Evolutionary conservation across 768 basidiomycete genomes (phyloP).

Genomic region (Agrocybe praecox): DNA sequence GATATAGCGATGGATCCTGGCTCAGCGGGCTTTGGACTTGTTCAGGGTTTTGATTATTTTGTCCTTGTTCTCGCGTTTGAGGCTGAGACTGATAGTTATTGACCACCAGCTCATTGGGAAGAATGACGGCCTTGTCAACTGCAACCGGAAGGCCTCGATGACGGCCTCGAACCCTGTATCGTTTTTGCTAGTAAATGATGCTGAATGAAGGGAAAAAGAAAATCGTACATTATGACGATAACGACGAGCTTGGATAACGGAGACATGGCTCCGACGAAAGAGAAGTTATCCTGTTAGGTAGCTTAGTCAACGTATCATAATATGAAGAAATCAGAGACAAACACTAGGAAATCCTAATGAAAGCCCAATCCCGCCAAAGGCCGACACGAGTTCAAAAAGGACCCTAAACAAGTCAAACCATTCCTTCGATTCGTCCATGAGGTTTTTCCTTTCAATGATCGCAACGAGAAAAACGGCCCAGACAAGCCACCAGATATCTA

Average conservation of each 20-base stretch:
- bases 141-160: slow-evolving; percentile 74
- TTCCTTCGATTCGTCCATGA: slow-evolving; percentile 55
- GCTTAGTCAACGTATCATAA: not conserved
- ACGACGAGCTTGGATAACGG: slow-evolving; percentile 74
- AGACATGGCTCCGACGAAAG: slow-evolving; percentile 62
- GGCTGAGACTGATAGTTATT: not conserved
- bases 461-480: slow-evolving; percentile 73
- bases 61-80: not conserved
- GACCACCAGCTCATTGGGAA: slow-evolving; percentile 37
- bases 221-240: slow-evolving; percentile 64
- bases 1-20: not conserved
- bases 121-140: slow-evolving; percentile 57
- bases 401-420: slow-evolving; percentile 66
- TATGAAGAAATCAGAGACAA: slow-evolving; percentile 4
- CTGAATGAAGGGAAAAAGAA: not conserved
- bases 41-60: not conserved
- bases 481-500: slow-evolving; percentile 83
- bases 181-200: not conserved
- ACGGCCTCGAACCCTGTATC: slow-evolving; percentile 60
- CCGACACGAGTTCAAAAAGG: slow-evolving; percentile 67
- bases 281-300: slow-evolving; percentile 50
- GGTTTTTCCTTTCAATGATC: slow-evolving; percentile 64
- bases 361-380: slow-evolving; percentile 71
- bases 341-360: slow-evolving; percentile 62
- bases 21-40: not conserved